Percentiles rank a stretch among this genome's conserved stretches.
These are phyloP conservation scores for Mitragyna speciosa DNA, from an alignment of 257 asterid genomes.

Conservation along the genomic window DNA sequence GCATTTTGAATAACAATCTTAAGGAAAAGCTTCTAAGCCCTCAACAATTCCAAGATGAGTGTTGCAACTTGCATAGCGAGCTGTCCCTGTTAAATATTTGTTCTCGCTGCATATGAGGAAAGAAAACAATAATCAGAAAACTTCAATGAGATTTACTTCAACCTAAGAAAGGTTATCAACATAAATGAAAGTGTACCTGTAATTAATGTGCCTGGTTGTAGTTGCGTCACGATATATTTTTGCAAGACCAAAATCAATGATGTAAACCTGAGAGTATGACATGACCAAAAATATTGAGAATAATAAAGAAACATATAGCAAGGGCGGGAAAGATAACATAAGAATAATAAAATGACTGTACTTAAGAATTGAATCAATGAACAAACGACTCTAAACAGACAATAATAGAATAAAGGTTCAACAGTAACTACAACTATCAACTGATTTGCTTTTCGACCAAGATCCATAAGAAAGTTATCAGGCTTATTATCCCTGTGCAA, in stretches of 20 bases:
- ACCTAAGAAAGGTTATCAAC: not conserved
- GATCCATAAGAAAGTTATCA: slow-evolving; percentile 97
- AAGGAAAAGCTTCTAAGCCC: slow-evolving; percentile 18
- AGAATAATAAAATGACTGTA: not conserved
- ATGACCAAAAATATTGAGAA: slow-evolving; percentile 5
- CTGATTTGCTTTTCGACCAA: slow-evolving; percentile 97
- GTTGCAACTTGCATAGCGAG: slow-evolving; percentile 97
- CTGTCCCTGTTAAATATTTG: slow-evolving; percentile 91
- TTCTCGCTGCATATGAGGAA: slow-evolving; percentile 65
- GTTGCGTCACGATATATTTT: slow-evolving; percentile 86
- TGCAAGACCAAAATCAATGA: slow-evolving; percentile 94
- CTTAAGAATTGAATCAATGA: not conserved
- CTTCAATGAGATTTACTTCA: not conserved
- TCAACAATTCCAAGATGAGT: slow-evolving; percentile 96
- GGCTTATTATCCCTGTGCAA: slow-evolving; percentile 94
- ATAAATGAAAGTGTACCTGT: slow-evolving; percentile 53
- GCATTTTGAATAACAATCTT: slow-evolving; percentile 5
- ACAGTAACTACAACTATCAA: slow-evolving; percentile 37
- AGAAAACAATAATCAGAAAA: slow-evolving; percentile 18
- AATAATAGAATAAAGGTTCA: not conserved
- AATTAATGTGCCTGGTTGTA: slow-evolving; percentile 81
- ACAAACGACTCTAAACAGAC: not conserved
- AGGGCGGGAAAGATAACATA: not conserved
- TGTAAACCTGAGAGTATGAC: slow-evolving; percentile 58
- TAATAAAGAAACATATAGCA: slow-evolving; percentile 4